Base-by-base conservation (phyloP, 1,284 basidiomycete species). In the Exobasidium cylindrosporum region DNA sequence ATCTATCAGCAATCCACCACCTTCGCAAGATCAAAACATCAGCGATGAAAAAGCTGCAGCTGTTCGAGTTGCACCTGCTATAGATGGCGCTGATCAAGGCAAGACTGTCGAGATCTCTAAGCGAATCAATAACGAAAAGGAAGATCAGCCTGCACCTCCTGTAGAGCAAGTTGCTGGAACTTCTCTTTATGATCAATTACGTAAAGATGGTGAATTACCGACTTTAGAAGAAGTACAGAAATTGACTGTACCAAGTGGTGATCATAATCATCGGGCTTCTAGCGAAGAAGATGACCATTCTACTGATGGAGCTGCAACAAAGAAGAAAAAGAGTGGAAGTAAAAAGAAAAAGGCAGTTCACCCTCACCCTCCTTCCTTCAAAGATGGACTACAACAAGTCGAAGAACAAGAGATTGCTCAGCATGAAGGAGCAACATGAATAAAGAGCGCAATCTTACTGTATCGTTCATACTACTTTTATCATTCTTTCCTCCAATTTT, bases 161-260 rank as follows among this genome's bases (percentile, higher is more conserved):
- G 55, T 29, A 21, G 29, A 46, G n/a, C 54, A 65, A 14, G 40
- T 56, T 31, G 54, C 54, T 7, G 52, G 64, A 49, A 43, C 55
- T 32, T 66, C 64, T 29, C 64, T 70, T 26, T 70, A 68, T 55
- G 57, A 66, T 21, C 57, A 64, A 55, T 57, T 70, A 26, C 67
- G 67, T 58, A 66, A 66, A 52, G 68, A 68, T n/a, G 60, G 63
- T 29, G 54, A 66, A 59, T 32, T 67, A 40, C 47, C 47, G n/a
- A 28, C 14, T 50, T 13, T 13, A 4, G 26, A 50, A 13, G 47
- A 50, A 24, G 14, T 23, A 24, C n/a, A 23, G 26, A 24, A 14
- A 24, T 24, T 24, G 21, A 24, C 26, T 50, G 47, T 24, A 28
- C 47, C n/a, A 24, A 28, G 14, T 26, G 21, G 26, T 50, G 3